phyloP scores from a whole-genome alignment of 495 filamentous ascomycete species.

The Lasiosphaeris hirsuta region DNA sequence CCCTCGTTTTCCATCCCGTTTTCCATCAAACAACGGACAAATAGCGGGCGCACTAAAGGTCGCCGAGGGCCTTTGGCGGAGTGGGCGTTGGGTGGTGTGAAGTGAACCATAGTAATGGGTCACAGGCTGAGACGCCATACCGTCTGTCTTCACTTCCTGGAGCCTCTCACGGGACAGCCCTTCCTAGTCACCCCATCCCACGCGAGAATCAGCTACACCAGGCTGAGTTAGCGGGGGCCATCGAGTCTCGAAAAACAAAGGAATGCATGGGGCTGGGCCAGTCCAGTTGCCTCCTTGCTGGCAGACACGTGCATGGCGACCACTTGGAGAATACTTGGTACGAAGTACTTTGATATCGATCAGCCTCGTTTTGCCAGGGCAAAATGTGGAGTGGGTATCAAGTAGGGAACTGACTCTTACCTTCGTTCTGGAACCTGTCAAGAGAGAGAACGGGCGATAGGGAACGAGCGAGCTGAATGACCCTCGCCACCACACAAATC shows the following conservation, averaged over 20 bases:
- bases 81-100: not conserved
- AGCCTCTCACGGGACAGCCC: not conserved
- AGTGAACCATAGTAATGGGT: constrained; percentile 4
- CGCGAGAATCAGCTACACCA: not conserved
- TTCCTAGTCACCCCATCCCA: too few relatives aligned
- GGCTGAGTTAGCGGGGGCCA: not conserved
- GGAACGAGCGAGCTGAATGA: too few relatives aligned
- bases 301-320: not conserved
- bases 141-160: not conserved
- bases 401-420: too few relatives aligned
- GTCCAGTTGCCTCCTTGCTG: not conserved
- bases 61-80: not conserved
- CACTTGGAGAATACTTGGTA: too few relatives aligned
- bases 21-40: not conserved
- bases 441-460: too few relatives aligned
- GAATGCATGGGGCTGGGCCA: not conserved
- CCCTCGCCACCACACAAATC: too few relatives aligned
- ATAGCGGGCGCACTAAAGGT: too few relatives aligned
- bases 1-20: not conserved
- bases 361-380: too few relatives aligned
- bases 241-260: not conserved
- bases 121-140: constrained; percentile 6
- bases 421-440: too few relatives aligned
- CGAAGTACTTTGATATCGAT: too few relatives aligned
- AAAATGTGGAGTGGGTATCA: too few relatives aligned